Conservation (phyloP, 345 rosid genomes). For the Jatropha curcas region DNA sequence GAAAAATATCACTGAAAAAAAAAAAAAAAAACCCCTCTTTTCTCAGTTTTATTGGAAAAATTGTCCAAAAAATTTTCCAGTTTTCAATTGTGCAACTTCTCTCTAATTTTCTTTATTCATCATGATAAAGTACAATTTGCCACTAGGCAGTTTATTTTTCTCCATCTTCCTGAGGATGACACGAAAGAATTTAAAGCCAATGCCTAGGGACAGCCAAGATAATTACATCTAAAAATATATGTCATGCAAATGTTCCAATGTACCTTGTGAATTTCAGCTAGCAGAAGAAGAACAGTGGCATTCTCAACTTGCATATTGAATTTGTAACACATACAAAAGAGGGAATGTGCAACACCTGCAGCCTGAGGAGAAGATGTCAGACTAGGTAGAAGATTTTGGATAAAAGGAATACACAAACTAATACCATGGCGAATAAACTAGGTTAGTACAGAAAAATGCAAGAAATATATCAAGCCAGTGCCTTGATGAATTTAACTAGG, state of each 20-base stretch:
- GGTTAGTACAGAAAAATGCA: neutral
- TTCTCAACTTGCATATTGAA: constrained; percentile 85
- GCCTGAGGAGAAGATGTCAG: constrained; percentile 62
- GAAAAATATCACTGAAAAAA: no score
- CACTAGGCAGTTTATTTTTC: neutral
- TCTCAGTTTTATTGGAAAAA: no score
- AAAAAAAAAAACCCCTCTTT: no score
- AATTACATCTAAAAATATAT: neutral
- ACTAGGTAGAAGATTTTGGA: constrained; percentile 14
- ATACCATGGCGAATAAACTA: neutral
- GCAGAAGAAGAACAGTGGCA: constrained; percentile 85
- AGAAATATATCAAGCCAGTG: neutral
- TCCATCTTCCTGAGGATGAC: neutral
- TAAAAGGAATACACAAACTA: constrained; percentile 9
- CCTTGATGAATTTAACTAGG: neutral
- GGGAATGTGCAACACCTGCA: constrained; percentile 77
- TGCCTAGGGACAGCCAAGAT: neutral
- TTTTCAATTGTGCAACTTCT: no score
- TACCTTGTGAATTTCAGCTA: constrained; percentile 98
- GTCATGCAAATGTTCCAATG: neutral
- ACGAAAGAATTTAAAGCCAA: neutral
- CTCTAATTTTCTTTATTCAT: no score
- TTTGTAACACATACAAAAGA: constrained; percentile 90
- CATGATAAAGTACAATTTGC: no score
- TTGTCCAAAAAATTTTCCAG: no score